Conservation (phyloP, 2,329 filamentous ascomycete species). For the Apiospora koreana region DNA sequence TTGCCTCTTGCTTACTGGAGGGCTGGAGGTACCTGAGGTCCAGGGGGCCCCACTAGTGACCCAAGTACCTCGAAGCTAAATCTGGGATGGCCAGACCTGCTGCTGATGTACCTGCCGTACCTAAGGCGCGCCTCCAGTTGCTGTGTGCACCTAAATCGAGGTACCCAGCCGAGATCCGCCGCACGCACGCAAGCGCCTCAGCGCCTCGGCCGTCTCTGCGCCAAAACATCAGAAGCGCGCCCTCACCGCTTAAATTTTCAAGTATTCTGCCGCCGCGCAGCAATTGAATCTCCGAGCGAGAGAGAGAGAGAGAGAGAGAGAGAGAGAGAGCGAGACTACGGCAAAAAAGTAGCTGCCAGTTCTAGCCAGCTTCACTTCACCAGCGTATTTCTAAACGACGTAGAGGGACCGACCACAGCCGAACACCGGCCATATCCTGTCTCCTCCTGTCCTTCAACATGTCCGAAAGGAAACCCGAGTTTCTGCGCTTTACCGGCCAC, state of each 20-base stretch:
- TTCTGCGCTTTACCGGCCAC: constrained; percentile 80
- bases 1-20: not conserved
- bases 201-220: too few relatives aligned
- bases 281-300: not conserved
- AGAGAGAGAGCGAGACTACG: not conserved
- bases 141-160: not conserved
- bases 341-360: not conserved
- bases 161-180: not conserved
- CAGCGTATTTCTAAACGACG: not conserved
- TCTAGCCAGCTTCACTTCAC: constrained; percentile 14
- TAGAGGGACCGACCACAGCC: not conserved
- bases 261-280: constrained; percentile 18
- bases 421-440: not conserved
- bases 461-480: constrained; percentile 45
- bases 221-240: not conserved
- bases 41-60: not conserved
- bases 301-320: too few relatives aligned
- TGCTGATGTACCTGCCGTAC: too few relatives aligned
- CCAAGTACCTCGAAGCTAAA: not conserved
- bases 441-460: constrained; percentile 20
- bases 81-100: not conserved
- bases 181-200: not conserved
- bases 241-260: constrained; percentile 23
- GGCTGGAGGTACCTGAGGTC: not conserved
- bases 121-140: too few relatives aligned